Base-by-base conservation (phyloP, 768 basidiomycete species). In the Rhodocollybia butyracea region DNA sequence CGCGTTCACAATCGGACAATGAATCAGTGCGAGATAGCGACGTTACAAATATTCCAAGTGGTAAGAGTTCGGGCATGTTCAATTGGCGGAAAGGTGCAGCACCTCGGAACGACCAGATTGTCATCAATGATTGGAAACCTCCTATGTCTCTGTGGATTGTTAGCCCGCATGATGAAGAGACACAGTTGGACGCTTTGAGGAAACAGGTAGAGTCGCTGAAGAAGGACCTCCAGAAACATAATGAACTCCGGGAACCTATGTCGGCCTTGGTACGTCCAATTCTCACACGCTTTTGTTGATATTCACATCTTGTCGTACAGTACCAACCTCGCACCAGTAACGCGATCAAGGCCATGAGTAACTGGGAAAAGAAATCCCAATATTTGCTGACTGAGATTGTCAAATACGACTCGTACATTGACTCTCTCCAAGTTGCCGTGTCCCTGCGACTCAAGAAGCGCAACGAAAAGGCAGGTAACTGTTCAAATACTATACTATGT, bases 371-470 rank as follows among this genome's bases (percentile, higher is more conserved):
- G 67, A 95, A 89, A 67, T 93, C 91, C 2, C 86, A 91, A 64
- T 91, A 91, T 68, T 74, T 98, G 45, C 78, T 94, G 51, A 83
- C 89, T 8, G 96, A 99, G 73, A 91, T 93, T 39, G 91, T 94
- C 66, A 98, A 98, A 69, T 98, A 98, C 70, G 86, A 92, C 51
- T 89, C 90, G 17, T 99, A 99, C 68, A 88, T 96, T 54, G 94
- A 96, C 60, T 91, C 94, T 5, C 78, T 99, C 29, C 83, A 88
- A 66, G 72, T 76, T 3, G 95, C 89, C 34, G 95, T 94, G 86
- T 75, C 77, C 7, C 77, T 96, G 41, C 85, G 94, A 31, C 73
- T 96, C 61, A 92, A 91, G 72, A 92, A 88, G 68, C 83, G 93
- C 52, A 95, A 94, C 29, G 92, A 98, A 71, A 94, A 91, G n/a